Conservation (phyloP, 768 basidiomycete species). For the Cystobasidium onofrii region DNA sequence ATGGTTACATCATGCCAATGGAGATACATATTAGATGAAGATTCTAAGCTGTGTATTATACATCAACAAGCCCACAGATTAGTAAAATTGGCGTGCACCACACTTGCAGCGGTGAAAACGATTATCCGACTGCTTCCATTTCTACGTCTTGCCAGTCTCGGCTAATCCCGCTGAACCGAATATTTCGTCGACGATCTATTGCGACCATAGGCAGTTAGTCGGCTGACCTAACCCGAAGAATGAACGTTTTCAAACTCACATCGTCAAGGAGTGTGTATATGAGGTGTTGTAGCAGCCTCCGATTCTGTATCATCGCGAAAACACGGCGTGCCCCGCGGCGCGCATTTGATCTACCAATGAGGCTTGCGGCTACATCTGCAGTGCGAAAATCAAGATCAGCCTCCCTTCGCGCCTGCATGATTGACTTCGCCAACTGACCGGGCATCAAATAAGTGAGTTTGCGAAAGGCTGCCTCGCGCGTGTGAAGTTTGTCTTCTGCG, state of each 20-base stretch:
- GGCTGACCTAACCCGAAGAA: background rate
- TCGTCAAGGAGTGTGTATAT: slow-evolving; percentile 41
- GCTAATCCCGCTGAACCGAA: background rate
- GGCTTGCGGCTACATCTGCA: slow-evolving; percentile 84
- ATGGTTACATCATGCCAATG: too few species aligned
- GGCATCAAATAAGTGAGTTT: slow-evolving; percentile 87
- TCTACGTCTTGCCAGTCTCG: background rate
- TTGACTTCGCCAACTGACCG: slow-evolving; percentile 51
- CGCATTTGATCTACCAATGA: slow-evolving; percentile 96
- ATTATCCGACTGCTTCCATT: background rate
- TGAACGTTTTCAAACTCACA: slow-evolving; percentile 7
- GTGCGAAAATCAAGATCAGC: slow-evolving; percentile 15
- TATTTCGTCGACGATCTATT: slow-evolving; percentile 14
- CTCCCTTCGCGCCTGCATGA: background rate
- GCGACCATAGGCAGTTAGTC: background rate
- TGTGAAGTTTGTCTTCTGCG: slow-evolving; percentile 66
- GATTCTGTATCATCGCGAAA: slow-evolving; percentile 88
- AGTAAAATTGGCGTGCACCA: too few species aligned
- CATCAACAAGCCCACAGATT: too few species aligned
- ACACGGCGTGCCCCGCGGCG: slow-evolving; percentile 83
- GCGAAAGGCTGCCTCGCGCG: slow-evolving; percentile 76
- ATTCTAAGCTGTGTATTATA: too few species aligned
- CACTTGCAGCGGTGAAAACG: background rate
- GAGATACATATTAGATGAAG: too few species aligned
- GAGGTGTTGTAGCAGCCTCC: slow-evolving; percentile 69